Evolutionary conservation across 441 rosid genomes (phyloP).

Genomic region (Jatropha multifida): DNA sequence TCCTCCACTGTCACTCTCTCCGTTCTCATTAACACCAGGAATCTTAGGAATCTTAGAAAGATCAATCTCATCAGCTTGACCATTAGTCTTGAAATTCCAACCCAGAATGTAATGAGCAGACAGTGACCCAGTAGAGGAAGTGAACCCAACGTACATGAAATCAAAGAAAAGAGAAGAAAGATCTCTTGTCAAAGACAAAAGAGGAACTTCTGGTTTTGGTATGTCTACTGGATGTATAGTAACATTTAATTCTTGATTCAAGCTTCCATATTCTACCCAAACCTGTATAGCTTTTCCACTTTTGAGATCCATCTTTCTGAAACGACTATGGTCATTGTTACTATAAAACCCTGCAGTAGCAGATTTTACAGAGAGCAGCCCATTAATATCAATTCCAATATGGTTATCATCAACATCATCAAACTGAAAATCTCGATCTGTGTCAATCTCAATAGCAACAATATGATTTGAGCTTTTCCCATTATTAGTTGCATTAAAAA

Average conservation of each 20-base stretch:
- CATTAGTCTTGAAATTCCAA: slow-evolving; percentile 57
- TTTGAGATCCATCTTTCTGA: slow-evolving; percentile 26
- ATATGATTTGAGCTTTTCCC: slow-evolving; percentile 45
- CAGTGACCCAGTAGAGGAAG: slow-evolving; percentile 51
- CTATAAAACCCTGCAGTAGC: slow-evolving; percentile 9
- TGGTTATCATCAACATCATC: slow-evolving; percentile 32
- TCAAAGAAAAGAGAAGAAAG: slow-evolving; percentile 39
- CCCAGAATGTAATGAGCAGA: slow-evolving; percentile 48
- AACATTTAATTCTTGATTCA: slow-evolving; percentile 34
- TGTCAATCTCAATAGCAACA: slow-evolving; percentile 71
- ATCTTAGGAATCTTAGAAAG: slow-evolving; percentile 35
- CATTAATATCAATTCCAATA: slow-evolving; percentile 13
- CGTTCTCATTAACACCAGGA: slow-evolving; percentile 26
- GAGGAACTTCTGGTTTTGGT: slow-evolving; percentile 41
- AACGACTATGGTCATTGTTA: neutral
- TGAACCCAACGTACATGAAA: slow-evolving; percentile 53
- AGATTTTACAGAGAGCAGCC: neutral
- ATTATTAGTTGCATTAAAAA: slow-evolving; percentile 39
- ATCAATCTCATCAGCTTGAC: slow-evolving; percentile 29
- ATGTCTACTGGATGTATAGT: slow-evolving; percentile 45
- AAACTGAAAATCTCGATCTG: slow-evolving; percentile 55
- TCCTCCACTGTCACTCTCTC: neutral
- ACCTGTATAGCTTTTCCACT: slow-evolving; percentile 44
- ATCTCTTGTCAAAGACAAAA: slow-evolving; percentile 42
- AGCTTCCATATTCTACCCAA: slow-evolving; percentile 55